Evolutionary conservation across 2,329 filamentous ascomycete genomes (phyloP), one percentile per base, ranked within the genome.

Genomic region (Phyllosticta ampelicida): DNA sequence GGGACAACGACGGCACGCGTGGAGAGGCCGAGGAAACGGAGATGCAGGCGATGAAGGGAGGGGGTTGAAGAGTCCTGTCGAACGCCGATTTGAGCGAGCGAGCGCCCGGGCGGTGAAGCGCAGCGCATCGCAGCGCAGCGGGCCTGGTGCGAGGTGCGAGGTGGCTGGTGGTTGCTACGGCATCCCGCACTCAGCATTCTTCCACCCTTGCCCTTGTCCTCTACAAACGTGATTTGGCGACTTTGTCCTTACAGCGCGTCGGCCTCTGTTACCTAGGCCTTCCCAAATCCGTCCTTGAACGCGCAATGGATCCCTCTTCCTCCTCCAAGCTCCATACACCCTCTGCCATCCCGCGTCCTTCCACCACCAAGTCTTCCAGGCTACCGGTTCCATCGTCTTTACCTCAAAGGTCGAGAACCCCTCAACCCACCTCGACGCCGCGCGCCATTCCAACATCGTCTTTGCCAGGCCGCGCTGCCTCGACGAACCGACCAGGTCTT

Each of bases 361-460:
- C 72, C 48, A 68, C 67, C 54, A 67, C 82, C 54, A 74, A 80
- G 51, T 73, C 75, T 50, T 83, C 80, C 20, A 76, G 77, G 62
- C 71, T 83, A 52, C 74, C 50, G 70, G 72, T 49, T 63, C 54
- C 49, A 69, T 61, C 66, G 11, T 21, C 51, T 19, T 48, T 29
- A 30, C 44, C 56, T 18, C 20, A 53, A 71, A 36, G 73, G 8
- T 50, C 19, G 13, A 44, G 29, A 10, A 50, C 56, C 19, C 51
- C 51, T 11, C 51, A 53, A 13, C 56, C 44, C 8, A 21, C 56
- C 44, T 36, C 56, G 11, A 23, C 26, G 19, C 28, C 53, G 9
- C 56, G 48, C 19, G 71, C 71, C 53, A 68, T 66, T 55, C 82
- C 80, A 18, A 76, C 77, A 63, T 71, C 83, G 51, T 74, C 50